phyloP scores from a whole-genome alignment of 495 filamentous ascomycete species.

The Cenococcum geophilum region DNA sequence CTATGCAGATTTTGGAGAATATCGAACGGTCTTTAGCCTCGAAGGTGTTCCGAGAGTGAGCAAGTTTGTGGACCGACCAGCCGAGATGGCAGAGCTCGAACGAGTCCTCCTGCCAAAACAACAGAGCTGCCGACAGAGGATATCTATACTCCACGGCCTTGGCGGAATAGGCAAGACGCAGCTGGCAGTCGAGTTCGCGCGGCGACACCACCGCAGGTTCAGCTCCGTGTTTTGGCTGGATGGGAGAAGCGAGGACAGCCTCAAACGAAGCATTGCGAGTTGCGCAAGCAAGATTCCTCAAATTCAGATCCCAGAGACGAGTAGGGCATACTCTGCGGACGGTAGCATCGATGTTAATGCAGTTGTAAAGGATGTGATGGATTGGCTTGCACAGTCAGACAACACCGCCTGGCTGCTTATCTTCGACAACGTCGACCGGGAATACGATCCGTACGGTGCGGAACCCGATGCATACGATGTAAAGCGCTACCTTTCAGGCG shows the following conservation, averaged over 20 bases:
- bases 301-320: conserved; percentile 9
- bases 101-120: conserved; percentile 17
- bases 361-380: conserved; percentile 33
- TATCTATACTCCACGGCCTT: conserved; percentile 19
- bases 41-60: conserved; percentile 28
- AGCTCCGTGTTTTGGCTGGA: conserved; percentile 29
- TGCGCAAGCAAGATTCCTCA: conserved; percentile 15
- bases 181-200: conserved; percentile 24
- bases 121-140: conserved; percentile 19
- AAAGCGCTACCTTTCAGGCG: conserved; percentile 35
- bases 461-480: conserved; percentile 37
- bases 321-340: conserved; percentile 1
- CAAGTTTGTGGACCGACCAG: conserved; percentile 26
- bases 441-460: background rate
- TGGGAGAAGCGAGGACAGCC: conserved; percentile 15
- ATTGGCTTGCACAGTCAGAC: conserved; percentile 33
- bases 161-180: conserved; percentile 28
- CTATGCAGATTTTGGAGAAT: conserved; percentile 17
- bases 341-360: conserved; percentile 22
- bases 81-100: conserved; percentile 29
- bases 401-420: conserved; percentile 39
- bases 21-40: conserved; percentile 26
- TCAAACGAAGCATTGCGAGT: conserved; percentile 25
- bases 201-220: conserved; percentile 21
- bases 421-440: conserved; percentile 35